These are phyloP conservation scores for Hysterangium stoloniferum DNA, from an alignment of 768 basidiomycete genomes.

Conservation along the genomic window DNA sequence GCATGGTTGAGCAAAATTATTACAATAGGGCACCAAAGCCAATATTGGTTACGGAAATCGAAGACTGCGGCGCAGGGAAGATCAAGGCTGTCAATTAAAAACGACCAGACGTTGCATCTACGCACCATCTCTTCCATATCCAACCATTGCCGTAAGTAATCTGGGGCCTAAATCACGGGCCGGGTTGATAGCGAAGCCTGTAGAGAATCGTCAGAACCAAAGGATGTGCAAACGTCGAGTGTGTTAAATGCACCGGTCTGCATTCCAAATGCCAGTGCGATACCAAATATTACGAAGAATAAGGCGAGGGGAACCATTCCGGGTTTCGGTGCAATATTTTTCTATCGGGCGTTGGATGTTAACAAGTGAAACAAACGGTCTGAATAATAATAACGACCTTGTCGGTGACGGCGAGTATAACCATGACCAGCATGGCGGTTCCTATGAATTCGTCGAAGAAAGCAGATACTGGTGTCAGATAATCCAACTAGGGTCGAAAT, in stretches of 20 bases:
- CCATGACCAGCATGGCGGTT: constrained; percentile 45
- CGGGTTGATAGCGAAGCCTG: constrained; percentile 59
- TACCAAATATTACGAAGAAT: constrained; percentile 51
- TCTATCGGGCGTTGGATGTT: constrained; percentile 9
- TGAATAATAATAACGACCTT: constrained; percentile 17
- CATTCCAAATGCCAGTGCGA: constrained; percentile 51
- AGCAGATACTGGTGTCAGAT: constrained; percentile 27
- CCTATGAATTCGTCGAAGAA: constrained; percentile 52
- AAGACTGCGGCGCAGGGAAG: constrained; percentile 11
- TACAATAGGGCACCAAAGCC: constrained; percentile 62
- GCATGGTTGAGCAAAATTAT: constrained; percentile 49
- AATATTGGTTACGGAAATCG: constrained; percentile 47
- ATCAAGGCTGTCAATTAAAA: too few relatives aligned
- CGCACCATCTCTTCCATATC: constrained; percentile 49
- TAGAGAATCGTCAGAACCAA: too few relatives aligned
- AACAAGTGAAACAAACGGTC: neutral
- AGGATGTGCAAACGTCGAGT: too few relatives aligned
- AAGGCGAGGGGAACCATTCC: constrained; percentile 49
- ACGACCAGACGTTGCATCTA: too few relatives aligned
- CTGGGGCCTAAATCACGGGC: constrained; percentile 69
- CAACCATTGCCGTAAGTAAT: constrained; percentile 61
- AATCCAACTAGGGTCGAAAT: too few relatives aligned
- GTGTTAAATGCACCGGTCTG: constrained; percentile 38
- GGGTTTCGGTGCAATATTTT: constrained; percentile 38
- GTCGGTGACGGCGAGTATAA: constrained; percentile 47